phyloP scores from a whole-genome alignment of 2,329 filamentous ascomycete species.

The Tolypocladium paradoxum region DNA sequence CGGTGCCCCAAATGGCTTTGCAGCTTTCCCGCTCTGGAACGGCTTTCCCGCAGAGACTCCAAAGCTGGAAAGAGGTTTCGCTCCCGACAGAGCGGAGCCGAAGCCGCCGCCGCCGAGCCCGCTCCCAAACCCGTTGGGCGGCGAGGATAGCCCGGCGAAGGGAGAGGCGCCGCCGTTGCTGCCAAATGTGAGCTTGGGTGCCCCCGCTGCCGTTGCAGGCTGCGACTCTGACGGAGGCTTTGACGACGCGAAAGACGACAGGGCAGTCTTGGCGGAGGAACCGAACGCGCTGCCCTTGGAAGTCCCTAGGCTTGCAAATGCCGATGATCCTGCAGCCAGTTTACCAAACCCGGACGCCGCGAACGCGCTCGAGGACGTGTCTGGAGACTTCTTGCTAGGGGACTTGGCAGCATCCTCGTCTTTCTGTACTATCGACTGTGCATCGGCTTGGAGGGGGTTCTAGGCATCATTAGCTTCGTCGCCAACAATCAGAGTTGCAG shows the following conservation, averaged over 20 bases:
- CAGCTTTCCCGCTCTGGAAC: slow-evolving; percentile 47
- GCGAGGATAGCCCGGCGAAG: slow-evolving; percentile 32
- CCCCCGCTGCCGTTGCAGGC: slow-evolving; percentile 14
- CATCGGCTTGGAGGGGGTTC: neutral
- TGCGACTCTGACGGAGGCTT: slow-evolving; percentile 8
- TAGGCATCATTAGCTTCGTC: neutral
- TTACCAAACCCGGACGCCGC: slow-evolving; percentile 58
- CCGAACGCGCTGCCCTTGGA: slow-evolving; percentile 40
- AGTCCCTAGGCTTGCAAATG: slow-evolving; percentile 47
- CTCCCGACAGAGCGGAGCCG: slow-evolving; percentile 25
- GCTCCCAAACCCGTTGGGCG: slow-evolving; percentile 38
- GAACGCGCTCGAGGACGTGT: slow-evolving; percentile 52
- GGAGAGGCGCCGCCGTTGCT: slow-evolving; percentile 30
- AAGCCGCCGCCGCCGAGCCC: slow-evolving; percentile 24
- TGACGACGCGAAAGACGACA: slow-evolving; percentile 18
- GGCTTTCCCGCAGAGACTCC: slow-evolving; percentile 45
- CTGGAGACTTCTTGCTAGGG: slow-evolving; percentile 13
- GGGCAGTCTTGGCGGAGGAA: slow-evolving; percentile 24
- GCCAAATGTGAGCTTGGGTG: slow-evolving; percentile 40
- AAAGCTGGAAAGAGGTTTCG: slow-evolving; percentile 53
- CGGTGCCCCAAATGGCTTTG: slow-evolving; percentile 68
- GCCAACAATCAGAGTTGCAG: neutral
- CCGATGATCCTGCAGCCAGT: slow-evolving; percentile 52
- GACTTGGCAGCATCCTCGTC: slow-evolving; percentile 11
- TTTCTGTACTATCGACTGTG: slow-evolving; percentile 10